Conservation (phyloP, 306 rosid genomes). For the Hippophae rhamnoides region DNA sequence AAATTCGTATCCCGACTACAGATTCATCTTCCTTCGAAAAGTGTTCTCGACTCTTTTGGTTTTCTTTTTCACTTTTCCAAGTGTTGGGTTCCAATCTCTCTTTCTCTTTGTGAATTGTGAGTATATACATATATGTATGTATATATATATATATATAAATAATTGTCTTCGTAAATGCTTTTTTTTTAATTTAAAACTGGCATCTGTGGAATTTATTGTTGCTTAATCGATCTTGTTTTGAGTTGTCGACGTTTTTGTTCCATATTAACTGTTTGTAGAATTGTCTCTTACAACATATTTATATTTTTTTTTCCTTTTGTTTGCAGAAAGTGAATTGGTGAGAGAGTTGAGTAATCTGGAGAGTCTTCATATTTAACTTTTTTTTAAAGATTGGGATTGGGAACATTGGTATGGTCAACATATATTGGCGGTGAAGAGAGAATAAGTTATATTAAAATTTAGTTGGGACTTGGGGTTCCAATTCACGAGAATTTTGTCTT, state of each 20-base stretch:
- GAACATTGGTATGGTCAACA: neutral
- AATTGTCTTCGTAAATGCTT: neutral
- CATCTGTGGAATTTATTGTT: conserved; percentile 10
- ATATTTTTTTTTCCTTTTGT: neutral
- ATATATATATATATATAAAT: no score
- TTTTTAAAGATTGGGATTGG: conserved; percentile 9
- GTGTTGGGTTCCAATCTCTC: conserved; percentile 3
- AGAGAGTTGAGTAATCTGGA: neutral
- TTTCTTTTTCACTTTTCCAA: neutral
- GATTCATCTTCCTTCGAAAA: conserved; percentile 16
- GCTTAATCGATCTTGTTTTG: conserved; percentile 5
- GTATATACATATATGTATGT: neutral
- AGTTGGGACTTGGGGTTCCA: conserved; percentile 37
- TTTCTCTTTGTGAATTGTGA: conserved; percentile 1
- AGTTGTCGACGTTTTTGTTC: conserved; percentile 6
- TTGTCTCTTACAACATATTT: neutral
- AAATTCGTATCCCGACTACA: conserved; percentile 7
- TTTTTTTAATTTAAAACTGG: conserved; percentile 14
- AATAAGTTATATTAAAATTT: conserved; percentile 12
- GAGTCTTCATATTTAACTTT: neutral
- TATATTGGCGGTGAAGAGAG: conserved; percentile 12
- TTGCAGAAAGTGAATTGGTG: conserved; percentile 12
- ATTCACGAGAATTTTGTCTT: conserved; percentile 31
- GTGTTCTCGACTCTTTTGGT: conserved; percentile 13
- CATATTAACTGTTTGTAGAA: conserved; percentile 3